These are phyloP conservation scores for Croton laevigatus DNA, from an alignment of 441 rosid genomes.

Conservation along the genomic window DNA sequence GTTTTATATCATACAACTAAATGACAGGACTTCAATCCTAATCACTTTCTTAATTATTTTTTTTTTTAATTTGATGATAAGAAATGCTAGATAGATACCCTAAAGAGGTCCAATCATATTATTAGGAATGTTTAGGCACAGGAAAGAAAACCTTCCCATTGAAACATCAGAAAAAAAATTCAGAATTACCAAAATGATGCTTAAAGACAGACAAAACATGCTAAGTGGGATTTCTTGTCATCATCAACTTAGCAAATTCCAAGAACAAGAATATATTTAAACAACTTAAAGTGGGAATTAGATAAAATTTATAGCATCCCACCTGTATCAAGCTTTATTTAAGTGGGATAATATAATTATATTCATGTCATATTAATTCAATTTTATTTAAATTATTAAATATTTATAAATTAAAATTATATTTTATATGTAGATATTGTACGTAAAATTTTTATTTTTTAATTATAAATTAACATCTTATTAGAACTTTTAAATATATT, in stretches of 20 bases:
- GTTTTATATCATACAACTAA: slow-evolving; percentile 4
- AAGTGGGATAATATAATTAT: too few relatives aligned
- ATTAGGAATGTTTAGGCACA: slow-evolving; percentile 16
- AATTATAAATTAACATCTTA: too few relatives aligned
- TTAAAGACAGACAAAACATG: slow-evolving; percentile 9
- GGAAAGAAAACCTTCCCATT: slow-evolving; percentile 23
- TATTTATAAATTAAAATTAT: too few relatives aligned
- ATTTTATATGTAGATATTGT: too few relatives aligned
- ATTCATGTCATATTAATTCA: too few relatives aligned
- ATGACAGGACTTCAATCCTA: slow-evolving; percentile 7
- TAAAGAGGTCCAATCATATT: slow-evolving; percentile 12
- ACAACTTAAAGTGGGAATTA: not conserved
- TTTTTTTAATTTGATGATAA: slow-evolving; percentile 12
- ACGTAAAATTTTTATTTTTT: too few relatives aligned
- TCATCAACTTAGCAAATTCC: slow-evolving; percentile 33
- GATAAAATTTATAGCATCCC: too few relatives aligned
- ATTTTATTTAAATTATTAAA: too few relatives aligned
- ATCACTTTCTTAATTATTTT: slow-evolving; percentile 19
- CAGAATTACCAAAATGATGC: slow-evolving; percentile 19
- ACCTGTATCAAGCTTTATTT: too few relatives aligned
- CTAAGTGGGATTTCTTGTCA: slow-evolving; percentile 36
- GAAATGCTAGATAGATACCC: slow-evolving; percentile 16
- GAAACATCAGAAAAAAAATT: slow-evolving; percentile 17
- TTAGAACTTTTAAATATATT: too few relatives aligned
- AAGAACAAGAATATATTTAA: slow-evolving; percentile 18